A percentile compares a stretch with the other conserved stretches of the same genome.
phyloP scores from a whole-genome alignment of 2,329 filamentous ascomycete species.

The Emergomyces africanus region DNA sequence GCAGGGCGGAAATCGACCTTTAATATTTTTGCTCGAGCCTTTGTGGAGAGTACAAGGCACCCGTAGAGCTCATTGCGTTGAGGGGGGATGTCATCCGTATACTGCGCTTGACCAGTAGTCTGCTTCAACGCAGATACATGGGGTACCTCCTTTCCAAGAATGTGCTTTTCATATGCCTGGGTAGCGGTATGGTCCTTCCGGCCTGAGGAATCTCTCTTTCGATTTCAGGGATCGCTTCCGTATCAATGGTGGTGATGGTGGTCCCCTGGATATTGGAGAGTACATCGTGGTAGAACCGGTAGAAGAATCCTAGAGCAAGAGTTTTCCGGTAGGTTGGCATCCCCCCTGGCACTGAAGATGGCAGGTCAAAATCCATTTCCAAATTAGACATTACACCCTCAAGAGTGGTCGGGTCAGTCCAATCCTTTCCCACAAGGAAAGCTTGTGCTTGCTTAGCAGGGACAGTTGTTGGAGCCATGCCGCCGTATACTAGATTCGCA shows the following conservation, averaged over 20 bases:
- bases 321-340: slow-evolving; percentile 96
- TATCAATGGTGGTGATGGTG: slow-evolving; percentile 47
- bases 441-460: slow-evolving; percentile 65
- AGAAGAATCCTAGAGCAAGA: slow-evolving; percentile 86
- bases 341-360: slow-evolving; percentile 83
- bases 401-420: slow-evolving; percentile 68
- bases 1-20: slow-evolving; percentile 65
- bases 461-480: slow-evolving; percentile 89
- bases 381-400: slow-evolving; percentile 83
- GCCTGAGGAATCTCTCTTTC: slow-evolving; percentile 73
- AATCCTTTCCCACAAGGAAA: slow-evolving; percentile 63
- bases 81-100: slow-evolving; percentile 86
- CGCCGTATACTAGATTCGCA: slow-evolving; percentile 77
- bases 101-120: slow-evolving; percentile 84
- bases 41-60: slow-evolving; percentile 75
- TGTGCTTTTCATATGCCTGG: slow-evolving; percentile 63
- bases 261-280: slow-evolving; percentile 42
- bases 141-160: slow-evolving; percentile 72
- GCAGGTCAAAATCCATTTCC: slow-evolving; percentile 78
- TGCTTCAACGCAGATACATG: slow-evolving; percentile 91
- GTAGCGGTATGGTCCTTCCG: slow-evolving; percentile 64
- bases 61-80: slow-evolving; percentile 82
- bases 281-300: slow-evolving; percentile 89
- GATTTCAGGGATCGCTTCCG: slow-evolving; percentile 69
- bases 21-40: slow-evolving; percentile 72